Percentiles rank a stretch among this genome's conserved stretches.
phyloP scores from a whole-genome alignment of 2,329 filamentous ascomycete genomes.

The Sclerotinia borealis region DNA sequence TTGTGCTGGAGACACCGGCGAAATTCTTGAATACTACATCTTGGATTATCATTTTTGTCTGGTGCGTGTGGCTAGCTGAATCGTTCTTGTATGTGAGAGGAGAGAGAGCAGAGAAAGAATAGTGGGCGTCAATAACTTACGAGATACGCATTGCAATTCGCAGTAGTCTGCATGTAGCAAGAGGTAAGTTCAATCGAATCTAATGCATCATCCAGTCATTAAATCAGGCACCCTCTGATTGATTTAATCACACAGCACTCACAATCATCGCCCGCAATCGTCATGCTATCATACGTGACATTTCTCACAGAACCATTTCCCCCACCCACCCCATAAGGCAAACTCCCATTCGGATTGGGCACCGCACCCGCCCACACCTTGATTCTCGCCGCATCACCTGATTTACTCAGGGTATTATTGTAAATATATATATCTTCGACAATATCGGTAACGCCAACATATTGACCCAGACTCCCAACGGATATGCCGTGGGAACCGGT shows the following conservation, averaged over 20 bases:
- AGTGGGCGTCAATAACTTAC: conserved; percentile 29
- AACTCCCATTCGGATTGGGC: conserved; percentile 39
- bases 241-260: not conserved
- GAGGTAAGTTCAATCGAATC: conserved; percentile 38
- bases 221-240: not conserved
- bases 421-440: conserved; percentile 43
- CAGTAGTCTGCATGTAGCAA: conserved; percentile 53
- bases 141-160: conserved; percentile 52
- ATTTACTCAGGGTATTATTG: conserved; percentile 40
- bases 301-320: conserved; percentile 55
- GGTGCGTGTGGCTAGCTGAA: conserved; percentile 35
- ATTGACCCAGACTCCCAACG: conserved; percentile 52
- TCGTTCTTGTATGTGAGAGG: conserved; percentile 33
- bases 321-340: conserved; percentile 49
- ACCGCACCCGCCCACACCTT: conserved; percentile 50
- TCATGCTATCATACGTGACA: conserved; percentile 53
- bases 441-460: conserved; percentile 41
- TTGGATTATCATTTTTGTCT: conserved; percentile 42
- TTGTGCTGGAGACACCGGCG: conserved; percentile 39
- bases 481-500: conserved; percentile 46
- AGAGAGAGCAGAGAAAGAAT: conserved; percentile 17
- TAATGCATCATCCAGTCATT: not conserved
- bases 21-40: conserved; percentile 43
- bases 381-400: conserved; percentile 55
- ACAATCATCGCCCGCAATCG: conserved; percentile 49